Conservation (phyloP, 2,329 filamentous ascomycete genomes). For the Calonectria montana region DNA sequence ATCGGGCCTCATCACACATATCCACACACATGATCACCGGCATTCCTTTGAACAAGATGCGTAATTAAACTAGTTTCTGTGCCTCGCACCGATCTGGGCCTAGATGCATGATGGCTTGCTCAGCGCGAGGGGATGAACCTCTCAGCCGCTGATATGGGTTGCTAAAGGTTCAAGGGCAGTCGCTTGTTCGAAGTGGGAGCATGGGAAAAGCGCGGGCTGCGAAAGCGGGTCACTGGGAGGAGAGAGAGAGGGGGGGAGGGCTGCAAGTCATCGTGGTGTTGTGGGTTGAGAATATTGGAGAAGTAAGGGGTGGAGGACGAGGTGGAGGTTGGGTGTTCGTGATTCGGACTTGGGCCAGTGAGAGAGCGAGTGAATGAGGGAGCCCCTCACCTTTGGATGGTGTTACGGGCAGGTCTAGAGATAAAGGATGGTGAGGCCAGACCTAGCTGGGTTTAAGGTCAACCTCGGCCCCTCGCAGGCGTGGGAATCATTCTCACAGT, state of each 20-base stretch:
- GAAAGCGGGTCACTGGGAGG: conserved; percentile 12
- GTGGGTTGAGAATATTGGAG: conserved; percentile 5
- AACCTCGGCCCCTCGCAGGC: background rate
- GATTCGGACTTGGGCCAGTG: conserved; percentile 5
- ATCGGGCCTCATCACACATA: background rate
- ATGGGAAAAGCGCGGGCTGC: background rate
- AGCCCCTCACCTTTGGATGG: background rate
- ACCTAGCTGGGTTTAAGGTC: background rate
- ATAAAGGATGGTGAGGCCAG: conserved; percentile 7
- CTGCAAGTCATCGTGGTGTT: conserved; percentile 39
- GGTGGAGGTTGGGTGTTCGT: conserved; percentile 15
- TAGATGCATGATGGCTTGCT: conserved; percentile 1
- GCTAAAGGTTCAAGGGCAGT: background rate
- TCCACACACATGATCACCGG: background rate
- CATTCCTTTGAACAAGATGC: conserved; percentile 7
- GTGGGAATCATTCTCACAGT: conserved; percentile 12
- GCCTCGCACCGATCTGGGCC: conserved; percentile 32
- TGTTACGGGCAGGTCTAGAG: background rate
- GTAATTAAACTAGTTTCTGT: conserved; percentile 36
- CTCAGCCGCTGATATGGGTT: background rate
- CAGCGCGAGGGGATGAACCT: conserved; percentile 10
- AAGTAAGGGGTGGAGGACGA: conserved; percentile 15
- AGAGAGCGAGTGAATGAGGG: background rate
- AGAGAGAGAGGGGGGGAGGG: background rate
- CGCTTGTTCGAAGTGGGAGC: background rate